These are phyloP conservation scores for Paraphoma chrysanthemicola DNA, from an alignment of 2,329 filamentous ascomycete species.

Conservation along the genomic window DNA sequence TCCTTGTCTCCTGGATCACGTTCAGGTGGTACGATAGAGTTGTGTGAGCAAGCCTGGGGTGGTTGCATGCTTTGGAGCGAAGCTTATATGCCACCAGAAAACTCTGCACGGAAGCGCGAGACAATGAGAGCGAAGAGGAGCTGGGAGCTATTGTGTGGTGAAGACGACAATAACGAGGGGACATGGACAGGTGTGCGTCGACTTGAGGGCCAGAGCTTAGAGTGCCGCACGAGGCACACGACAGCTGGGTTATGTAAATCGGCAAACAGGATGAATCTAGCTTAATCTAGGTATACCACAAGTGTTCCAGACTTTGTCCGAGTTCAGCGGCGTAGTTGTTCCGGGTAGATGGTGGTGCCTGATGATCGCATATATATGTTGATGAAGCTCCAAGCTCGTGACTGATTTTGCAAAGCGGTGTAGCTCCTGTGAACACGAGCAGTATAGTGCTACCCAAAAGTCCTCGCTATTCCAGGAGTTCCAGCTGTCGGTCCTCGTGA, in stretches of 20 bases:
- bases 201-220: neutral
- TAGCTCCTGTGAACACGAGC: slow-evolving; percentile 13
- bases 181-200: neutral
- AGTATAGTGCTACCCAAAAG: slow-evolving; percentile 8
- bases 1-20: slow-evolving; percentile 6
- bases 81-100: slow-evolving; percentile 1
- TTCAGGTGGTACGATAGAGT: slow-evolving; percentile 9
- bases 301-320: slow-evolving; percentile 16
- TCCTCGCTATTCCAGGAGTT: slow-evolving; percentile 2
- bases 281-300: slow-evolving; percentile 18
- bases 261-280: slow-evolving; percentile 9
- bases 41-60: neutral
- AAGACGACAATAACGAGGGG: neutral
- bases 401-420: slow-evolving; percentile 16
- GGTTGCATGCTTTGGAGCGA: slow-evolving; percentile 19
- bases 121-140: slow-evolving; percentile 10
- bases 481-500: slow-evolving; percentile 1
- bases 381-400: slow-evolving; percentile 5
- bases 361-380: slow-evolving; percentile 12
- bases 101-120: slow-evolving; percentile 3
- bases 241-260: slow-evolving; percentile 4
- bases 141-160: slow-evolving; percentile 9
- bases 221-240: neutral
- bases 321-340: slow-evolving; percentile 10
- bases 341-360: slow-evolving; percentile 12